These are phyloP conservation scores for Allantophomopsis cytisporea DNA, from an alignment of 2,329 filamentous ascomycete genomes.

Conservation along the genomic window DNA sequence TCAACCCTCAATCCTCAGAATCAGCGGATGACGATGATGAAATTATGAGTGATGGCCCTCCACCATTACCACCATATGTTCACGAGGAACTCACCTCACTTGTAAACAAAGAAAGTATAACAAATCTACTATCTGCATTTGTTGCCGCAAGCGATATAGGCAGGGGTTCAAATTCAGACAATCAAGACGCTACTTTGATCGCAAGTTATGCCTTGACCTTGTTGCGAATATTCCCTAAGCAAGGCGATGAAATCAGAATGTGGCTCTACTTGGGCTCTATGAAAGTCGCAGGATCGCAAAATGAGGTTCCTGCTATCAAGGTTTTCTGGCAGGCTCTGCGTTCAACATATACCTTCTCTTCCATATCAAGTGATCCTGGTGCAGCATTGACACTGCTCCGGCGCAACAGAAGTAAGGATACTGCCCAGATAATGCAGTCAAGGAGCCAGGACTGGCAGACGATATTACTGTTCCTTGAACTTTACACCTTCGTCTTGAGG, in stretches of 20 bases:
- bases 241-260: constrained; percentile 85
- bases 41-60: constrained; percentile 11
- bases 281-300: constrained; percentile 12
- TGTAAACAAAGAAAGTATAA: constrained; percentile 63
- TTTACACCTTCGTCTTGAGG: constrained; percentile 85
- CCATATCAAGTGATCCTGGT: constrained; percentile 40
- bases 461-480: constrained; percentile 78
- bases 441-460: constrained; percentile 63
- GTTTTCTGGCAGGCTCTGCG: constrained; percentile 71
- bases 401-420: constrained; percentile 2
- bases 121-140: constrained; percentile 20
- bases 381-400: constrained; percentile 37
- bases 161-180: constrained; percentile 16
- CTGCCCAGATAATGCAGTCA: constrained; percentile 1
- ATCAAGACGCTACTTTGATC: constrained; percentile 51
- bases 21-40: constrained; percentile 10
- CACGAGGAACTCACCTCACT: constrained; percentile 54
- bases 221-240: constrained; percentile 68
- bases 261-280: constrained; percentile 64
- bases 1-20: constrained; percentile 30
- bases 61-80: constrained; percentile 39
- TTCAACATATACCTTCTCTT: constrained; percentile 39
- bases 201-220: constrained; percentile 81
- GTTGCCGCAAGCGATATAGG: too few relatives aligned
- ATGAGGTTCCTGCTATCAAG: constrained; percentile 51